phyloP scores from a whole-genome alignment of 768 basidiomycete species.

The Boletus speciosus region DNA sequence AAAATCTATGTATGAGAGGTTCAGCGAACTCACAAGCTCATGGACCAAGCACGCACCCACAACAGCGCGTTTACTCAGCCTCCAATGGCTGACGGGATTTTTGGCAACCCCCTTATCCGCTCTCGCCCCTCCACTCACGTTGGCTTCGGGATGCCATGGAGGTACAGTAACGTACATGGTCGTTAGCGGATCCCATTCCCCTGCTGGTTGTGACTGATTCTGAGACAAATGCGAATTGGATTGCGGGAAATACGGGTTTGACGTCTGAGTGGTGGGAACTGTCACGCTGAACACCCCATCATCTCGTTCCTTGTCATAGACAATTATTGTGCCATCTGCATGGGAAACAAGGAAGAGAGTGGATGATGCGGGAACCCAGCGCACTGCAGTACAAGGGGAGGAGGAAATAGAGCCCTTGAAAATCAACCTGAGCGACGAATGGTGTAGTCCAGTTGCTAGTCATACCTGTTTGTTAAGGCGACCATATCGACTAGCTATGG shows the following conservation, averaged over 20 bases:
- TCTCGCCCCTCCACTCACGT: conserved; percentile 30
- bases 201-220: conserved; percentile 24
- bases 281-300: conserved; percentile 73
- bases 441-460: background rate
- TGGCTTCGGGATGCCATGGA: conserved; percentile 73
- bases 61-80: conserved; percentile 65
- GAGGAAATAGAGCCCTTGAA: conserved; percentile 69
- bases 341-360: conserved; percentile 85
- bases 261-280: conserved; percentile 40
- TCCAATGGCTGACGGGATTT: conserved; percentile 92
- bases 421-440: conserved; percentile 9
- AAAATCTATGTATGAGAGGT: conserved; percentile 53
- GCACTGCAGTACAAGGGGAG: conserved; percentile 84
- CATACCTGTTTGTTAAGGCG: conserved; percentile 83
- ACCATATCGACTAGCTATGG: conserved; percentile 74
- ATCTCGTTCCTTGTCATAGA: conserved; percentile 89
- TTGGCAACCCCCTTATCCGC: conserved; percentile 68
- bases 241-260: conserved; percentile 27
- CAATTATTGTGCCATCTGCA: conserved; percentile 83
- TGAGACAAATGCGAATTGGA: conserved; percentile 27
- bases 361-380: conserved; percentile 80
- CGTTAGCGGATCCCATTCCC: conserved; percentile 74
- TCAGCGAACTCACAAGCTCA: background rate
- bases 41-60: conserved; percentile 50
- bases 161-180: conserved; percentile 78